Conservation (phyloP, 768 basidiomycete genomes). For the Pilatotrama ljubarskyi region DNA sequence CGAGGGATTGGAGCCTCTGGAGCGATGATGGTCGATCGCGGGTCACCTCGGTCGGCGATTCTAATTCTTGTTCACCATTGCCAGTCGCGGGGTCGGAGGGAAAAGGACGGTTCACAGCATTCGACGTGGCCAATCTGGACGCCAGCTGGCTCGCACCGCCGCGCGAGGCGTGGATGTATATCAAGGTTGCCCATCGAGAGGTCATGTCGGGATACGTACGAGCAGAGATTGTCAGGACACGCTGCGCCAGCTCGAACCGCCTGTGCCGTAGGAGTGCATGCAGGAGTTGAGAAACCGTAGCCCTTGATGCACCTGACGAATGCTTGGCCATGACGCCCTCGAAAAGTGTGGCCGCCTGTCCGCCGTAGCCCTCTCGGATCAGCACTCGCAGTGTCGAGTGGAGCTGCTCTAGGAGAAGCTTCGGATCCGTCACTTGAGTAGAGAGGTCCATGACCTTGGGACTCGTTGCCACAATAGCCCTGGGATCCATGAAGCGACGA, state of each 20-base stretch:
- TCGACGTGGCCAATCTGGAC: background rate
- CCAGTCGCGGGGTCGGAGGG: background rate
- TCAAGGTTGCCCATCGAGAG: slow-evolving; percentile 35
- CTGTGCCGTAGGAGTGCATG: slow-evolving; percentile 42
- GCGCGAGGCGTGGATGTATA: slow-evolving; percentile 21
- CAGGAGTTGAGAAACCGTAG: slow-evolving; percentile 38
- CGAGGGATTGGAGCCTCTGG: slow-evolving; percentile 39
- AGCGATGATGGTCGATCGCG: slow-evolving; percentile 25
- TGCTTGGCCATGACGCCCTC: slow-evolving; percentile 37
- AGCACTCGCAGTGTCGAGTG: slow-evolving; percentile 2
- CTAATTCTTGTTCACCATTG: background rate
- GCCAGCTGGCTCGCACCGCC: slow-evolving; percentile 3
- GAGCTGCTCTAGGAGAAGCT: background rate
- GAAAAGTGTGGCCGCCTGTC: slow-evolving; percentile 40
- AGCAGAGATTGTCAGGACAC: slow-evolving; percentile 30
- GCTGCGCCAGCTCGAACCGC: slow-evolving; percentile 38
- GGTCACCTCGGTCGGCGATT: too few relatives aligned
- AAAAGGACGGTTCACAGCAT: background rate
- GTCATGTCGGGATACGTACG: slow-evolving; percentile 22
- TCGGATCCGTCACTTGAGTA: background rate
- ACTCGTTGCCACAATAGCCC: background rate
- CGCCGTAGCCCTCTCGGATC: slow-evolving; percentile 29
- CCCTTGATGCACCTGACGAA: slow-evolving; percentile 42
- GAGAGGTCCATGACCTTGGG: background rate
- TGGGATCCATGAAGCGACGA: background rate